Evolutionary conservation across 257 asterid species (phyloP).

Genomic region (Fraxinus anomala): DNA sequence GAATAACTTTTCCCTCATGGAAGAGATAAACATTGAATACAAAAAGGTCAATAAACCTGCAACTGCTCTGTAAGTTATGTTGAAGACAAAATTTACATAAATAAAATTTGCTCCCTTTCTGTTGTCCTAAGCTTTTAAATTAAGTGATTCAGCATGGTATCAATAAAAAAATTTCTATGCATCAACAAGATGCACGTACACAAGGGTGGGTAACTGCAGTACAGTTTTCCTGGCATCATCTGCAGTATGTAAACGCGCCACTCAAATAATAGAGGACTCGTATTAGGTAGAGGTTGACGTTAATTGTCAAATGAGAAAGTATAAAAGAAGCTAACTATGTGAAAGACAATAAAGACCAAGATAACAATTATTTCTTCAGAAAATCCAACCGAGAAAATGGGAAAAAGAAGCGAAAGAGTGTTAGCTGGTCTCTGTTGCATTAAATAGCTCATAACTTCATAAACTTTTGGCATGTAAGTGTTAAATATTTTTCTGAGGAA

Average conservation of each 20-base stretch:
- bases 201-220: not conserved
- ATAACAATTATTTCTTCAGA: constrained; percentile 1
- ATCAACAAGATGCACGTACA: not conserved
- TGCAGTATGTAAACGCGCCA: not conserved
- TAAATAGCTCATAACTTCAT: constrained; percentile 7
- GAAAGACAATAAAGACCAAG: not conserved
- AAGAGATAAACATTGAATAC: not conserved
- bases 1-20: not conserved
- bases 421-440: constrained; percentile 13
- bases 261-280: not conserved
- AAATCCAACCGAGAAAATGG: constrained; percentile 8
- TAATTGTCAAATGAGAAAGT: not conserved
- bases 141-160: not conserved
- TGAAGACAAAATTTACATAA: not conserved
- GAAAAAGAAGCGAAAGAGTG: not conserved
- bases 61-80: not conserved
- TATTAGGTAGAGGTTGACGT: not conserved
- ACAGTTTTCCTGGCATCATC: not conserved
- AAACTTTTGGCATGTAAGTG: not conserved
- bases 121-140: not conserved
- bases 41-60: not conserved
- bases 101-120: not conserved
- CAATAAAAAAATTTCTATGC: not conserved
- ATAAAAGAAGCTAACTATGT: constrained; percentile 1
- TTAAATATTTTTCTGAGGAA: constrained; percentile 10